Percentiles rank a stretch among this genome's conserved stretches.
Conservation (phyloP, 1,139 yeast species). For the Pichia sp. region DNA sequence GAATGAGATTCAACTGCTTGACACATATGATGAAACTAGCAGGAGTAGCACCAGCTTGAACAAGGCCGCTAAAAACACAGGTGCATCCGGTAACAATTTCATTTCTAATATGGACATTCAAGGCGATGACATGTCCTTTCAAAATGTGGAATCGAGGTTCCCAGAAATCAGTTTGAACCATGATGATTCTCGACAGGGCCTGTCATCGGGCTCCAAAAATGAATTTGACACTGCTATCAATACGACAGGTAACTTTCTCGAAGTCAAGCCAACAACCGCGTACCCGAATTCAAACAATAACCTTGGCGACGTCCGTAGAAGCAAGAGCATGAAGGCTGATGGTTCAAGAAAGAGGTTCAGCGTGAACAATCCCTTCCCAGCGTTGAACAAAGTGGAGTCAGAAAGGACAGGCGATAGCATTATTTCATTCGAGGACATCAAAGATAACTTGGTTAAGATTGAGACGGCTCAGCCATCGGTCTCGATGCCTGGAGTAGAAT, state of each 20-base stretch:
- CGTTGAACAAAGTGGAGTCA: slow-evolving; percentile 1
- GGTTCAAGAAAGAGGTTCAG: slow-evolving; percentile 20
- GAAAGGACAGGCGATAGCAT: slow-evolving; percentile 20
- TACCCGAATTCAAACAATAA: background rate
- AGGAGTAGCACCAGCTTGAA: background rate
- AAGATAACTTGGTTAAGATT: slow-evolving; percentile 13
- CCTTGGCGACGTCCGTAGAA: slow-evolving; percentile 2
- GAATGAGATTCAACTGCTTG: background rate
- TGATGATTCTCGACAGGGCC: background rate
- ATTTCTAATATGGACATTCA: background rate
- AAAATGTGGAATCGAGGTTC: slow-evolving; percentile 25
- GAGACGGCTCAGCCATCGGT: slow-evolving; percentile 3
- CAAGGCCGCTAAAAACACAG: background rate
- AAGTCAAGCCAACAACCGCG: background rate
- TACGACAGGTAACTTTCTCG: background rate
- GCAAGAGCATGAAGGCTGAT: slow-evolving; percentile 5
- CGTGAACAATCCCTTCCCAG: slow-evolving; percentile 29
- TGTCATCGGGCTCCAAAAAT: background rate
- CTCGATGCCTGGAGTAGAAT: too few species aligned
- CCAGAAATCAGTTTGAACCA: slow-evolving; percentile 22
- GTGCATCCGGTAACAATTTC: background rate
- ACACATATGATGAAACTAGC: slow-evolving; percentile 1
- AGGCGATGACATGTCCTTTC: slow-evolving; percentile 1
- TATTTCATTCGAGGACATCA: slow-evolving; percentile 17
- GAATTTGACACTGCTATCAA: background rate